Evolutionary conservation across 345 rosid species (phyloP).

Genomic region (Ceriops zippeliana): DNA sequence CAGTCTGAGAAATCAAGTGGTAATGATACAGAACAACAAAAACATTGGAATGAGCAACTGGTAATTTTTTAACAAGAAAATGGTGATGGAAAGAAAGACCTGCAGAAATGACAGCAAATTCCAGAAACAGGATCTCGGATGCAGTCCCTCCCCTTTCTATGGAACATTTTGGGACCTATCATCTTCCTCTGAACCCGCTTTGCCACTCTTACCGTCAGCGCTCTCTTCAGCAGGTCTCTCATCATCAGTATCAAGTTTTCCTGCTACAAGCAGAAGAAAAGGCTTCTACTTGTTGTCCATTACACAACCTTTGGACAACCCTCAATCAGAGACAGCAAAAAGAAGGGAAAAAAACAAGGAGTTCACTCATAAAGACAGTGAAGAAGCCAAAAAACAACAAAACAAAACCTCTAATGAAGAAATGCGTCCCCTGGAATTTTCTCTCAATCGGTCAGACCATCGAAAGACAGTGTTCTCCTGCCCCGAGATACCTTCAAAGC

Average conservation of each 20-base stretch:
- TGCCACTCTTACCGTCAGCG: not conserved
- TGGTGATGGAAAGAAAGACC: conserved; percentile 14
- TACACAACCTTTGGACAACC: too few species aligned
- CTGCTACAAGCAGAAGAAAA: not conserved
- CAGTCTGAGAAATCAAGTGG: too few species aligned
- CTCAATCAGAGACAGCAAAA: too few species aligned
- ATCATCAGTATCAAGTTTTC: not conserved
- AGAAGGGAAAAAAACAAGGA: too few species aligned
- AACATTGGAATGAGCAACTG: too few species aligned
- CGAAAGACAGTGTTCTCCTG: not conserved
- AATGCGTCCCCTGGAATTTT: not conserved
- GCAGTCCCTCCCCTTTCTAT: conserved; percentile 32
- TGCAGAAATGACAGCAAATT: conserved; percentile 50
- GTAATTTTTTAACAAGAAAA: too few species aligned
- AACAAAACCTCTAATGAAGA: not conserved
- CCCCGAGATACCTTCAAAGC: not conserved
- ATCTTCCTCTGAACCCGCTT: conserved; percentile 4
- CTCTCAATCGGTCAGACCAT: conserved; percentile 17
- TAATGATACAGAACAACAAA: too few species aligned
- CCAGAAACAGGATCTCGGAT: conserved; percentile 36
- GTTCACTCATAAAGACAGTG: not conserved
- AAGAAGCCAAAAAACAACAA: not conserved
- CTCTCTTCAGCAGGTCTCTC: too few species aligned
- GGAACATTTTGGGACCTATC: conserved; percentile 24
- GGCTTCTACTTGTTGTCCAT: too few species aligned